Percentiles rank a stretch among this genome's conserved stretches.
Evolutionary conservation across 352 stramenopile species (phyloP).

Genomic region (Phytophthora quininea): DNA sequence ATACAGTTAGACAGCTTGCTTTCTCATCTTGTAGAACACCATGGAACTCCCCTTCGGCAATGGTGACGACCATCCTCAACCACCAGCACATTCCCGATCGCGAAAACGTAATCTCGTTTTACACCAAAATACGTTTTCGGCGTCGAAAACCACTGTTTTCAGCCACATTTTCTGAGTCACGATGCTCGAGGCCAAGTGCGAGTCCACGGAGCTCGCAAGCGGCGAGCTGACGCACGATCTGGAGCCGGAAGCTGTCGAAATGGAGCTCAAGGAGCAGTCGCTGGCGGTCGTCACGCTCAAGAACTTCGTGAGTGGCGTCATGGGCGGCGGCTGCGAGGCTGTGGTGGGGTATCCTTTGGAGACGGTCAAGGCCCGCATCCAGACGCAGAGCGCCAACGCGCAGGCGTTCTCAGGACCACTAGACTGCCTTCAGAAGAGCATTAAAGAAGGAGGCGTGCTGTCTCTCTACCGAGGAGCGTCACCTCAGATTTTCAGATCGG

Average conservation of each 20-base stretch:
- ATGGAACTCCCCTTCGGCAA: not conserved
- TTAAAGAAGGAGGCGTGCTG: conserved; percentile 52
- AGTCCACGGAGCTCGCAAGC: conserved; percentile 32
- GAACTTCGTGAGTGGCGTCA: conserved; percentile 67
- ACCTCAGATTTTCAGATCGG: conserved; percentile 73
- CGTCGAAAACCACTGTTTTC: not conserved
- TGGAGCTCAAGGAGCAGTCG: conserved; percentile 32
- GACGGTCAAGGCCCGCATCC: conserved; percentile 73
- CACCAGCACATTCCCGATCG: conserved; percentile 2
- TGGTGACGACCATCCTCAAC: not conserved
- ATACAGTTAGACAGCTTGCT: not conserved
- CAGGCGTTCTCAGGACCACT: conserved; percentile 47
- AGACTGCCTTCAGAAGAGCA: conserved; percentile 63
- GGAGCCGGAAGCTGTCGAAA: not conserved
- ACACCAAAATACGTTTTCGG: not conserved
- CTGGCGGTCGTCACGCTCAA: conserved; percentile 58
- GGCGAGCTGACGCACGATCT: conserved; percentile 23
- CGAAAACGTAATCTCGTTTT: not conserved
- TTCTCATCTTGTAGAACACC: conserved; percentile 4
- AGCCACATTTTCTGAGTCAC: not conserved
- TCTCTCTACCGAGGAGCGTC: conserved; percentile 73
- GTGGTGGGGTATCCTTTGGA: conserved; percentile 72
- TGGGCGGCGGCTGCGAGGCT: conserved; percentile 62
- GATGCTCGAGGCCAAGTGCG: conserved; percentile 23
- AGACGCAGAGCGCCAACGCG: conserved; percentile 52